phyloP scores from a whole-genome alignment of 2,329 filamentous ascomycete species.

The Cephalotrichum gorgonifer region DNA sequence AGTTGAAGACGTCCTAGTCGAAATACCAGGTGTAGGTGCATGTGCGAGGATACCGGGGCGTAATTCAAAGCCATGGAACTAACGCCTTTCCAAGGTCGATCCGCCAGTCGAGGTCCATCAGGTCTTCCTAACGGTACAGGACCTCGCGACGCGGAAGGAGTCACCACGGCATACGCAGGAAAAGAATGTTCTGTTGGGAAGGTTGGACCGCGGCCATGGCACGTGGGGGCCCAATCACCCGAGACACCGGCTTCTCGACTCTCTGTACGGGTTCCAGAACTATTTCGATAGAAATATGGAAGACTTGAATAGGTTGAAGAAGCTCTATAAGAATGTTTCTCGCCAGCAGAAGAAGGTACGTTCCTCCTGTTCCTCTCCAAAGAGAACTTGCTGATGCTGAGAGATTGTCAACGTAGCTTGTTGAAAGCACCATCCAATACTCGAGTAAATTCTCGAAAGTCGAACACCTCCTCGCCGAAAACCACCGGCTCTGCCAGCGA shows the following conservation, averaged over 20 bases:
- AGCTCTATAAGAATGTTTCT: conserved; percentile 24
- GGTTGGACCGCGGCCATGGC: conserved; percentile 17
- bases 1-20: not conserved
- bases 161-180: conserved; percentile 18
- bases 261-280: conserved; percentile 23
- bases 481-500: conserved; percentile 32
- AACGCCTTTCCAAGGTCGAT: not conserved
- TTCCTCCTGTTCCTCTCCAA: not conserved
- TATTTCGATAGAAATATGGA: conserved; percentile 23
- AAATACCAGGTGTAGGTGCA: not conserved
- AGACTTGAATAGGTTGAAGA: conserved; percentile 23
- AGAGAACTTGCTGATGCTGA: not conserved
- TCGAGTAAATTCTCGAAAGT: conserved; percentile 38
- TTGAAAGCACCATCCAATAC: conserved; percentile 48
- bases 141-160: conserved; percentile 10
- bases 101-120: conserved; percentile 15
- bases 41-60: not conserved
- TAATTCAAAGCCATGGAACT: not conserved
- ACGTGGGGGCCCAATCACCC: conserved; percentile 24
- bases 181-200: conserved; percentile 18
- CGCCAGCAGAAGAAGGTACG: conserved; percentile 21
- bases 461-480: conserved; percentile 29
- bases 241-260: conserved; percentile 27
- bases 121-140: conserved; percentile 15
- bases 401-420: conserved; percentile 21